Percentiles rank a stretch among this genome's conserved stretches.
Conservation (phyloP, 345 rosid genomes). For the Toxicodendron radicans region DNA sequence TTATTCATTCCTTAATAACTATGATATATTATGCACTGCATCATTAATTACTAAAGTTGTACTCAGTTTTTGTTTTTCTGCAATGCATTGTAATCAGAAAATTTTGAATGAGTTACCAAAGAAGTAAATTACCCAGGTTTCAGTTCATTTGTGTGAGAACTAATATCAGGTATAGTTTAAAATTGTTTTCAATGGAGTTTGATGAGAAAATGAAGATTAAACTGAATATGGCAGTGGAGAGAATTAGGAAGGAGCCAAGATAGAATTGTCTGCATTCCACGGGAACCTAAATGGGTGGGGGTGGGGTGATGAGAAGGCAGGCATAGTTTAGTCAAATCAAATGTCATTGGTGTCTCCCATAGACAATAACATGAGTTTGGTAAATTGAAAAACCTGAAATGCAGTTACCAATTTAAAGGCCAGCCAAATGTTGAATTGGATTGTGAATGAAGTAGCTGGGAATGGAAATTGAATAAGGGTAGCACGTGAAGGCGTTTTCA, state of each 20-base stretch:
- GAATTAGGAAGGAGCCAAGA: too few species aligned
- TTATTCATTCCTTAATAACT: background rate
- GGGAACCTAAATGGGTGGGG: background rate
- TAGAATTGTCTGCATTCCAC: background rate
- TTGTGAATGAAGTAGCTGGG: background rate
- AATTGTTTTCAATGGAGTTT: too few species aligned
- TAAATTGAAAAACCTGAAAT: background rate
- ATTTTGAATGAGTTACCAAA: too few species aligned
- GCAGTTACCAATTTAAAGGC: background rate
- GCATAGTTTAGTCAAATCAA: slow-evolving; percentile 4
- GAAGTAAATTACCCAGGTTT: too few species aligned
- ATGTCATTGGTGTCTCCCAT: background rate
- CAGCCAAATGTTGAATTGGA: background rate
- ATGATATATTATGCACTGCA: too few species aligned
- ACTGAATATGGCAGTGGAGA: too few species aligned
- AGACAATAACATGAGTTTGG: background rate
- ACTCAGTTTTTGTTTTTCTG: too few species aligned
- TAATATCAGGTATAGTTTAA: too few species aligned
- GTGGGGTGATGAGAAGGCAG: background rate
- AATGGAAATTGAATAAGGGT: background rate
- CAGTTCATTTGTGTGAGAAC: too few species aligned
- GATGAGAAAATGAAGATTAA: too few species aligned
- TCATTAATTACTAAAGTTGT: too few species aligned
- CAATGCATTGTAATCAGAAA: too few species aligned
- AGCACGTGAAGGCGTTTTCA: background rate